phyloP scores from a whole-genome alignment of 1,139 yeast species.

The Komagataea norvegica region DNA sequence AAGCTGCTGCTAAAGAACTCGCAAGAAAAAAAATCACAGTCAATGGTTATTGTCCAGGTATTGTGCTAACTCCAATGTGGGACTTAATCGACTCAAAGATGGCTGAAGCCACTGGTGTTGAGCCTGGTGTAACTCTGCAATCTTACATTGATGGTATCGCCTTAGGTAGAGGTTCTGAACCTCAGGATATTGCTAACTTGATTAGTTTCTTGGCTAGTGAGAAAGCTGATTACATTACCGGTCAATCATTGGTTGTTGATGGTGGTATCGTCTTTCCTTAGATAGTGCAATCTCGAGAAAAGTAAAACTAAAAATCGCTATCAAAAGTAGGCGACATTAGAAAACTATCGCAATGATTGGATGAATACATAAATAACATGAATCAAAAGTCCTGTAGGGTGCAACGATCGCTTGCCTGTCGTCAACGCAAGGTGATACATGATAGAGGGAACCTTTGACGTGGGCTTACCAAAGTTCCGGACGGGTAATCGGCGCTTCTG shows the following conservation, averaged over 20 bases:
- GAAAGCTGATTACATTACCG: constrained; percentile 41
- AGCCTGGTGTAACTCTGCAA: constrained; percentile 23
- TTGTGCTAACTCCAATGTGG: constrained; percentile 31
- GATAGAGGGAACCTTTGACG: too few species aligned
- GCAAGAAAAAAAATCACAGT: constrained; percentile 28
- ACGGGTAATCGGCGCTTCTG: too few species aligned
- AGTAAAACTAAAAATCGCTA: too few species aligned
- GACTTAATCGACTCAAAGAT: constrained; percentile 26
- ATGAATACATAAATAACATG: too few species aligned
- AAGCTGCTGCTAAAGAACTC: constrained; percentile 29
- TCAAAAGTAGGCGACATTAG: too few species aligned
- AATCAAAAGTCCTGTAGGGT: too few species aligned
- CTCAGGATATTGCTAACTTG: constrained; percentile 27
- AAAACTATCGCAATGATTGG: too few species aligned
- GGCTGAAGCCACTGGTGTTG: constrained; percentile 20
- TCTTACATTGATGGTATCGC: constrained; percentile 23
- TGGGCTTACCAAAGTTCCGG: too few species aligned
- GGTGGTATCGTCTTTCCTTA: constrained; percentile 34
- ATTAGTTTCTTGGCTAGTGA: constrained; percentile 34
- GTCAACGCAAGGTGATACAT: too few species aligned
- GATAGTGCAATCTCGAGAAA: too few species aligned
- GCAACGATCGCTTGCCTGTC: too few species aligned
- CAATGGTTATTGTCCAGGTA: constrained; percentile 30
- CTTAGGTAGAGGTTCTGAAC: constrained; percentile 25
- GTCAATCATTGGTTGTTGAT: constrained; percentile 39